Base-by-base conservation (phyloP, 1,284 basidiomycete genomes). In the Gymnopus androsaceus region DNA sequence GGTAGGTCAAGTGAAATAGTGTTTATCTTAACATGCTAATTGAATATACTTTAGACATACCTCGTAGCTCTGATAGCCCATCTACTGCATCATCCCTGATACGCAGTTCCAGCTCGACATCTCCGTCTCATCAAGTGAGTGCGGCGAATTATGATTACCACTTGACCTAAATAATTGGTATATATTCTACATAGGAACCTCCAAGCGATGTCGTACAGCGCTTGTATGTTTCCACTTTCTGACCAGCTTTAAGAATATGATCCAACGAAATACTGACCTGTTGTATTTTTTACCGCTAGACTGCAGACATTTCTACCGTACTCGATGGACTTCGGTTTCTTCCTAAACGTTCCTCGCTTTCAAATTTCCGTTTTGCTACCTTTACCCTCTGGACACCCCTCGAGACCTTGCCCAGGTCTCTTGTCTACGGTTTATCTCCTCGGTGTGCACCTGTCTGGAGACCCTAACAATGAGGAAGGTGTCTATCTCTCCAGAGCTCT, bases 361-460 rank as follows among this genome's bases (percentile, higher is more conserved):
- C 72, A 71, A 34, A 63, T 66, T 21, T 68, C 72, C 11, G 66
- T 72, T 23, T 63, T 77, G 28, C 67, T 73, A 31, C 67, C 67
- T 8, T 67, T 69, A 37, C 69, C 69, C 11, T 7, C 52, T 34
- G 59, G 52, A 8, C 69, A 77, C 56, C 64, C 66, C 36, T 64
- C 69, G 4, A 75, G 79, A 5, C 82, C 82, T 15, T 69, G 77
- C 12, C 73, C 78, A 8, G 77, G 76, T 12, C 74, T 84, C 3
- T 62, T 83, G 21, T 72, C 72, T 53, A 72, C 73, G 12, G 72
- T 79, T 12, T 83, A 79, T 61, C 69, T 84, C 2, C 77, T 80
- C 71, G 82, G 81, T 4, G 71, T 75, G 46, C 76, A 75, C 54
- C 74, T 75, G 4, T 75, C 75, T 4, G 70, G 69, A 9, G 65